Evolutionary conservation across 257 asterid genomes (phyloP).

Genomic region (Forsythia suspensa): DNA sequence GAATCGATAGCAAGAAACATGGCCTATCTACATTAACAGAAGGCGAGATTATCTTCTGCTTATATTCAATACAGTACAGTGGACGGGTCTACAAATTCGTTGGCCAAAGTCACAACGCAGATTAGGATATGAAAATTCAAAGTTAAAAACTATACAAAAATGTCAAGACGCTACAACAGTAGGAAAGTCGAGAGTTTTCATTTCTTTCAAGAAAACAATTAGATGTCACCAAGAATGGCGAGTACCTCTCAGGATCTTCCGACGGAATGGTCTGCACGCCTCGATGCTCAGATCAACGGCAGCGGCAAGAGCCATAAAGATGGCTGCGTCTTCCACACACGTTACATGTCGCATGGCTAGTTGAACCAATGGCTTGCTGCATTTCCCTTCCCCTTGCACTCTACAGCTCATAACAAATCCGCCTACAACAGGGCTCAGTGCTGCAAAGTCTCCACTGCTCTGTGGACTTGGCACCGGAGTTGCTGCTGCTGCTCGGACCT

Average conservation of each 20-base stretch:
- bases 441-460: slow-evolving; percentile 83
- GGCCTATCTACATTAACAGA: background rate
- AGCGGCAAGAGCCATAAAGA: slow-evolving; percentile 93
- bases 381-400: slow-evolving; percentile 83
- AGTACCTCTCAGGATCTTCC: slow-evolving; percentile 55
- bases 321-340: slow-evolving; percentile 95
- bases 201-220: slow-evolving; percentile 12
- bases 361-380: slow-evolving; percentile 82
- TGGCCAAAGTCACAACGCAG: background rate
- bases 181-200: background rate
- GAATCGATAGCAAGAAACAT: background rate
- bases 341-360: slow-evolving; percentile 87
- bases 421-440: slow-evolving; percentile 56
- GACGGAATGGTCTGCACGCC: slow-evolving; percentile 80
- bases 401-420: slow-evolving; percentile 94
- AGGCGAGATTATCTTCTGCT: background rate
- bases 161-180: slow-evolving; percentile 21
- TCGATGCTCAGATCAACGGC: slow-evolving; percentile 95
- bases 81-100: background rate
- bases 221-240: slow-evolving; percentile 69
- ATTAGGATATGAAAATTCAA: slow-evolving; percentile 16
- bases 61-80: background rate
- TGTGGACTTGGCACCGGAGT: slow-evolving; percentile 75
- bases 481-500: slow-evolving; percentile 41
- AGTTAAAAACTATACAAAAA: slow-evolving; percentile 37